phyloP scores from a whole-genome alignment of 352 stramenopile genomes.

The Phytophthora litchii region DNA sequence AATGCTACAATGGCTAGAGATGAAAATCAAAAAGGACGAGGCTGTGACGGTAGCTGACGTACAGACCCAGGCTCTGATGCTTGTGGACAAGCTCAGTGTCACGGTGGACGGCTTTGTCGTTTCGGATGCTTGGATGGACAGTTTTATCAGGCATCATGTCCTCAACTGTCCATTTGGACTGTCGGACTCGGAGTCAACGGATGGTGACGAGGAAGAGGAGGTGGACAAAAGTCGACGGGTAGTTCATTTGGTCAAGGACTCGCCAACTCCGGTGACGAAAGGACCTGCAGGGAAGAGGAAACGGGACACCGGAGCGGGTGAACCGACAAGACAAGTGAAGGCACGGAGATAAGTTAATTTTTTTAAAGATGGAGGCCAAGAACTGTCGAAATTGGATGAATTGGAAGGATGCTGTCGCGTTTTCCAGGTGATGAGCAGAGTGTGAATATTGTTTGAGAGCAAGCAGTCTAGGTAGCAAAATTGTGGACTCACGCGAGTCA shows the following conservation, averaged over 20 bases:
- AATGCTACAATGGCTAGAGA: conserved; percentile 65
- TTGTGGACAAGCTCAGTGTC: conserved; percentile 16
- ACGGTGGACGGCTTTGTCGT: conserved; percentile 28
- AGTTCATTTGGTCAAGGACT: conserved; percentile 7
- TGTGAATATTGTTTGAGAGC: too few species aligned
- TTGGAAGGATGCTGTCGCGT: too few species aligned
- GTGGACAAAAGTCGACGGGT: conserved; percentile 22
- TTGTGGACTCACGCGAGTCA: too few species aligned
- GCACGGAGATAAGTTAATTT: conserved; percentile 21
- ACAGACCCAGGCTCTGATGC: conserved; percentile 18
- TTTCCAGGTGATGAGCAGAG: too few species aligned
- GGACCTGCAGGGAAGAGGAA: conserved; percentile 28
- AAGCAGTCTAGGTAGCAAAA: too few species aligned
- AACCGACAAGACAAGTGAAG: conserved; percentile 3
- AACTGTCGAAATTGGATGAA: too few species aligned
- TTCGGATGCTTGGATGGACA: conserved; percentile 38
- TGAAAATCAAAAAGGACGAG: conserved; percentile 28
- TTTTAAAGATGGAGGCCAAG: too few species aligned
- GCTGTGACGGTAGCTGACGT: conserved; percentile 24
- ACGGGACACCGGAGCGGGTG: conserved; percentile 7
- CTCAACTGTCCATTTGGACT: conserved; percentile 33
- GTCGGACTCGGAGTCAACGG: conserved; percentile 31
- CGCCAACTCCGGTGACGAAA: conserved; percentile 7
- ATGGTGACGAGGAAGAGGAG: conserved; percentile 12
- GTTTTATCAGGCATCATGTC: conserved; percentile 31